A percentile compares a stretch with the other conserved stretches of the same genome.
Conservation (phyloP, 306 rosid species). For the Cucurbita ficifolia region DNA sequence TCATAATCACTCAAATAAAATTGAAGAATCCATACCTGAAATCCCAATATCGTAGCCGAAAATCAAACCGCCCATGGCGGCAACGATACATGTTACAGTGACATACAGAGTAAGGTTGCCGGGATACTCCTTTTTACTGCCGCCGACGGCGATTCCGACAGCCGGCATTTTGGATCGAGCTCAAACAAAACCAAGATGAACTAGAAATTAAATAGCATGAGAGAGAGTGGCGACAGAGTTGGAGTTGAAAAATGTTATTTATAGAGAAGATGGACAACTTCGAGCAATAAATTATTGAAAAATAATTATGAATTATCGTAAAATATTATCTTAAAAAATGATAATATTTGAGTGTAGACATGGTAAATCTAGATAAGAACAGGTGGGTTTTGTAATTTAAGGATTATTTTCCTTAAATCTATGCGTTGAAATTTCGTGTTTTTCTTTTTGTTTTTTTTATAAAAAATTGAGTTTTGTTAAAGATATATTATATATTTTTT, state of each 20-base stretch:
- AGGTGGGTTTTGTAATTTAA: no score
- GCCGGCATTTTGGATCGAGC: constrained; percentile 30
- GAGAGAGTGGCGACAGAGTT: neutral
- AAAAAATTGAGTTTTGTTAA: no score
- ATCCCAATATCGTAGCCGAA: constrained; percentile 77
- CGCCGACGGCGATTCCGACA: constrained; percentile 15
- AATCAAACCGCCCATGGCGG: constrained; percentile 66
- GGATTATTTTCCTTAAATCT: no score
- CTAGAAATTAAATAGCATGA: neutral
- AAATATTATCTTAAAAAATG: neutral
- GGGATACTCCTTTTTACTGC: constrained; percentile 24
- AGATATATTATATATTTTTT: no score
- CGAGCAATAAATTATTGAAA: neutral
- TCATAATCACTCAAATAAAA: no score
- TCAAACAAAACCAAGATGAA: neutral
- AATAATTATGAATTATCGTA: neutral
- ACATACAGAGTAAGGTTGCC: constrained; percentile 49
- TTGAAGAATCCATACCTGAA: constrained; percentile 22
- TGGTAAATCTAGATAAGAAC: no score
- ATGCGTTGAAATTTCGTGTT: no score
- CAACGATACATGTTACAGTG: constrained; percentile 42
- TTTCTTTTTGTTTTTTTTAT: no score
- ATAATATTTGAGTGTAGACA: neutral
- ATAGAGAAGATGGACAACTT: neutral
- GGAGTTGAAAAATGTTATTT: neutral